phyloP scores from a whole-genome alignment of 495 filamentous ascomycete genomes.

The Aspergillus sparsus region DNA sequence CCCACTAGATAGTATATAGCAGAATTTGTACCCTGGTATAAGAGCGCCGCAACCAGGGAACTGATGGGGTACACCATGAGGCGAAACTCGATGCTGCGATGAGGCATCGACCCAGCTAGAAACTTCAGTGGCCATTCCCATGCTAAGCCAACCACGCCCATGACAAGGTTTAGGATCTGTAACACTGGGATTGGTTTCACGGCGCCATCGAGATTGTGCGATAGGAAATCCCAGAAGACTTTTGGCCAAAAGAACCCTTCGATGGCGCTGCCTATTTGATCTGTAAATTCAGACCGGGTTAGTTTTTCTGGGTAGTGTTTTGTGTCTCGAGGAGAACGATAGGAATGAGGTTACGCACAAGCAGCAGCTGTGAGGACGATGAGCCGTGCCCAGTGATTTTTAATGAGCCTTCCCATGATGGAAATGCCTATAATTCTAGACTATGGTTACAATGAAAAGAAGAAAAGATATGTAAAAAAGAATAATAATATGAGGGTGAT shows the following conservation, averaged over 20 bases:
- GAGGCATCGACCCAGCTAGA: constrained; percentile 65
- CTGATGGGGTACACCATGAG: constrained; percentile 81
- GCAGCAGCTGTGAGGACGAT: constrained; percentile 81
- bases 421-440: not conserved
- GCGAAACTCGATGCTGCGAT: constrained; percentile 84
- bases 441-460: constrained; percentile 6
- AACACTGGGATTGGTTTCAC: constrained; percentile 87
- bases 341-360: constrained; percentile 58
- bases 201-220: constrained; percentile 82
- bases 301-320: constrained; percentile 19
- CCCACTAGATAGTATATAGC: constrained; percentile 92
- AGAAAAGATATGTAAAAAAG: constrained; percentile 1
- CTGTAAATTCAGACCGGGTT: constrained; percentile 44
- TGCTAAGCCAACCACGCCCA: constrained; percentile 75
- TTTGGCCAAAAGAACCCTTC: constrained; percentile 98
- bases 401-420: constrained; percentile 94
- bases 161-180: constrained; percentile 92
- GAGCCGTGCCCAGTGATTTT: constrained; percentile 97
- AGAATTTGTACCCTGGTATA: constrained; percentile 92
- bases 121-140: constrained; percentile 88
- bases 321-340: not conserved
- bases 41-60: constrained; percentile 69
- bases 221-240: constrained; percentile 96
- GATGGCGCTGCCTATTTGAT: constrained; percentile 83
- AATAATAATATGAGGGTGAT: constrained; percentile 10